A percentile compares a stretch with the other conserved stretches of the same genome.
Evolutionary conservation across 345 rosid genomes (phyloP).

Genomic region (Punica granatum): DNA sequence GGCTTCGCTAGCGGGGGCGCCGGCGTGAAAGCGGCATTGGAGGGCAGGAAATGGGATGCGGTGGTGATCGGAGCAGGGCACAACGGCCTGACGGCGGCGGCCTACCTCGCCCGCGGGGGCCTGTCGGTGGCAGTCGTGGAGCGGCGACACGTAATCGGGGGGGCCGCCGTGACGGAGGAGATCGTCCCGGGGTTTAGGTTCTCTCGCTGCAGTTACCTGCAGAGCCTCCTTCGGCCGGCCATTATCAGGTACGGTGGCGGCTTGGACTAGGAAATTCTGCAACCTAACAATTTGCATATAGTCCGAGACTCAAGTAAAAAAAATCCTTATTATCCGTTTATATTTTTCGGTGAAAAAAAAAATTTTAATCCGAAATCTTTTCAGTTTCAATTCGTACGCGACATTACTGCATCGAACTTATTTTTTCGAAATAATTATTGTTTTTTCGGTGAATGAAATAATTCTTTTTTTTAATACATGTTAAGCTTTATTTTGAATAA

Average conservation of each 20-base stretch:
- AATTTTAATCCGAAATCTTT: too few relatives aligned
- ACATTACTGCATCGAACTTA: too few relatives aligned
- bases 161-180: constrained; percentile 80
- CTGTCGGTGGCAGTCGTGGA: constrained; percentile 79
- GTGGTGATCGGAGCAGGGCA: constrained; percentile 83
- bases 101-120: constrained; percentile 74
- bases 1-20: neutral
- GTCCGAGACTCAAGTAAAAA: too few relatives aligned
- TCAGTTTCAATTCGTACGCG: too few relatives aligned
- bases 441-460: too few relatives aligned
- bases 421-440: too few relatives aligned
- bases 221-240: constrained; percentile 71
- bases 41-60: constrained; percentile 63
- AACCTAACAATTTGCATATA: too few relatives aligned
- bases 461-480: too few relatives aligned
- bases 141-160: constrained; percentile 72
- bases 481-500: too few relatives aligned
- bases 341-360: too few relatives aligned
- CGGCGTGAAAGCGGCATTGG: constrained; percentile 10
- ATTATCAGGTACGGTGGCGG: constrained; percentile 33
- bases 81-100: constrained; percentile 73
- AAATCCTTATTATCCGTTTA: too few relatives aligned
- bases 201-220: constrained; percentile 86
- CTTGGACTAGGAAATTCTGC: too few relatives aligned
- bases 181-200: constrained; percentile 66